Conservation (phyloP, 2,329 filamentous ascomycete genomes). For the Blumeriella jaapii region DNA sequence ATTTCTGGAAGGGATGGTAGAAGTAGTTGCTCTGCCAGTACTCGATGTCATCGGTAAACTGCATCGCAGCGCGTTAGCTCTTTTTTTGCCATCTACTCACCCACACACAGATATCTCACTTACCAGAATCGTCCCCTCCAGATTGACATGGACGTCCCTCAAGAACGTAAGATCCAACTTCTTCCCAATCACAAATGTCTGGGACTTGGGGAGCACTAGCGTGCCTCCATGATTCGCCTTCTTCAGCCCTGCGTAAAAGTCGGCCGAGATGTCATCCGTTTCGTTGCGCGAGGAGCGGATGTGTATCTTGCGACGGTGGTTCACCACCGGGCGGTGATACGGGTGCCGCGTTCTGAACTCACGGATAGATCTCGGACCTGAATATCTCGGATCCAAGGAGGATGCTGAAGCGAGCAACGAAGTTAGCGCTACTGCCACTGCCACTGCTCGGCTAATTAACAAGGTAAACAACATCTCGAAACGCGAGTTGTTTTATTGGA, state of each 20-base stretch:
- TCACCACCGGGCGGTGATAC: slow-evolving; percentile 21
- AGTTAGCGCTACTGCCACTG: slow-evolving; percentile 2
- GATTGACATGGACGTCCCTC: slow-evolving; percentile 45
- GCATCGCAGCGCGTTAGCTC: slow-evolving; percentile 16
- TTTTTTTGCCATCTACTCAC: no score
- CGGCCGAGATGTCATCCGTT: slow-evolving; percentile 42
- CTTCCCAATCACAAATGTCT: slow-evolving; percentile 34
- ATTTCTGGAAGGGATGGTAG: slow-evolving; percentile 39
- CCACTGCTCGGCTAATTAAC: slow-evolving; percentile 4
- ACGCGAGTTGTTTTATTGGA: no score
- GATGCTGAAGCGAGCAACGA: slow-evolving; percentile 1
- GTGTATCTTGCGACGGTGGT: slow-evolving; percentile 33
- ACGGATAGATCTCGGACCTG: slow-evolving; percentile 6
- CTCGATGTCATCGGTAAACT: slow-evolving; percentile 51
- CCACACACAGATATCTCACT: no score
- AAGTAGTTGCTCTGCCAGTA: slow-evolving; percentile 50
- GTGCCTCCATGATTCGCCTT: slow-evolving; percentile 48
- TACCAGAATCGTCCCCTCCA: slow-evolving; percentile 45
- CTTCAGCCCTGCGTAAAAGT: slow-evolving; percentile 42
- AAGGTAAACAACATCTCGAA: slow-evolving; percentile 4
- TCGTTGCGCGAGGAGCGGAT: slow-evolving; percentile 42
- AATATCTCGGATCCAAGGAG: no score
- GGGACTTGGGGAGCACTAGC: slow-evolving; percentile 40
- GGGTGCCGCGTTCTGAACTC: slow-evolving; percentile 32
- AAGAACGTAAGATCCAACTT: slow-evolving; percentile 52